phyloP scores from a whole-genome alignment of 2,329 filamentous ascomycete species.

The Pseudofabraea citricarpa region DNA sequence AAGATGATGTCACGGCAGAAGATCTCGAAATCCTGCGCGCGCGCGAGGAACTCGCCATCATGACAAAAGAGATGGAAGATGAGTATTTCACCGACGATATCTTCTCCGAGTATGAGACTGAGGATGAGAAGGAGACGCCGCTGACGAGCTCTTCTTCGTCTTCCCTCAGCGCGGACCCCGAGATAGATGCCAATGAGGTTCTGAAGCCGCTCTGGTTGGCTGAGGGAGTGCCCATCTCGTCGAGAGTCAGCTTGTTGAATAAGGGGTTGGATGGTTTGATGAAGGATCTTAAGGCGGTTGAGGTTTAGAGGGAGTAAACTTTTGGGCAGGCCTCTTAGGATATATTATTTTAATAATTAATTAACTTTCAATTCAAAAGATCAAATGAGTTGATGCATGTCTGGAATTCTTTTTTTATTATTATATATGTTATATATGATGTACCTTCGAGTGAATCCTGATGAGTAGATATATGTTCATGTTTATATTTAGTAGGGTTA shows the following conservation, averaged over 20 bases:
- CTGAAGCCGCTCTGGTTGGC: not conserved
- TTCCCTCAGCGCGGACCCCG: not conserved
- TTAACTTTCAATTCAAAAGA: too few relatives aligned
- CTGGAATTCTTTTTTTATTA: too few relatives aligned
- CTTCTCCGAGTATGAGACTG: not conserved
- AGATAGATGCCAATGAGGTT: not conserved
- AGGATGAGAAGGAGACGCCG: not conserved
- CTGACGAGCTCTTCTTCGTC: not conserved
- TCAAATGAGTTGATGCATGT: too few relatives aligned
- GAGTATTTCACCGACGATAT: not conserved
- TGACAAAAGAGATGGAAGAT: not conserved
- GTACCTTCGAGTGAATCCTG: too few relatives aligned
- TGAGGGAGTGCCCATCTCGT: not conserved
- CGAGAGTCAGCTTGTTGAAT: not conserved
- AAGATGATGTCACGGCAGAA: not conserved
- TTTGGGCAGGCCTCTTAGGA: too few relatives aligned
- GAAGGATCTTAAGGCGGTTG: not conserved
- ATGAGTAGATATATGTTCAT: too few relatives aligned
- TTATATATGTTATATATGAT: too few relatives aligned
- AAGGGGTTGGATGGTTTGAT: not conserved
- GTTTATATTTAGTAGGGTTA: too few relatives aligned
- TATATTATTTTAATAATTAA: too few relatives aligned
- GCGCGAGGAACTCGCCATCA: not conserved
- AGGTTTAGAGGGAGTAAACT: too few relatives aligned
- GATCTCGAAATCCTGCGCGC: not conserved